Conservation (phyloP, 2,329 filamentous ascomycete species). For the Paramyrothecium roridum region DNA sequence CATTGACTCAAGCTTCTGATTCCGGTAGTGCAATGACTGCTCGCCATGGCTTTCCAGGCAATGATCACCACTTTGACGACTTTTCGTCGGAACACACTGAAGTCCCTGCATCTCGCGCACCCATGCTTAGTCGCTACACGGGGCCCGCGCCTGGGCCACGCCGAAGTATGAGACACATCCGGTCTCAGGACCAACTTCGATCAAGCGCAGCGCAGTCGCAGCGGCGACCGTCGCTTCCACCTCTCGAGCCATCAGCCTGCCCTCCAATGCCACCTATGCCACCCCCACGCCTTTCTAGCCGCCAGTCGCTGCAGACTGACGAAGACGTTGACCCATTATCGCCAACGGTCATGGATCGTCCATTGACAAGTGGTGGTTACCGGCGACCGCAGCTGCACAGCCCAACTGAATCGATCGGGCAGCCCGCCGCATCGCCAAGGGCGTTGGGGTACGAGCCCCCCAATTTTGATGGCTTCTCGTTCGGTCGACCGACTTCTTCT, state of each 20-base stretch:
- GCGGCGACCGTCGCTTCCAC: conserved; percentile 37
- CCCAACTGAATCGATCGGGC: conserved; percentile 17
- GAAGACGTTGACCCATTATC: conserved; percentile 35
- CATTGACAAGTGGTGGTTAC: conserved; percentile 42
- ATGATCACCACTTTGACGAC: conserved; percentile 43
- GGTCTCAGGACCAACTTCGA: conserved; percentile 49
- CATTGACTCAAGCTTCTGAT: conserved; percentile 30
- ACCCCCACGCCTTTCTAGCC: conserved; percentile 54
- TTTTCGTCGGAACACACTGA: conserved; percentile 31
- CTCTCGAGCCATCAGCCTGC: conserved; percentile 26
- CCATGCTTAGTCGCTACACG: conserved; percentile 13
- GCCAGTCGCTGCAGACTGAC: conserved; percentile 40
- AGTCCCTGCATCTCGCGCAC: conserved; percentile 10
- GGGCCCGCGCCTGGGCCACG: conserved; percentile 20
- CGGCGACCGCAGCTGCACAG: conserved; percentile 41
- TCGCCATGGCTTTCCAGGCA: conserved; percentile 23
- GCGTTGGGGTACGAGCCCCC: neutral
- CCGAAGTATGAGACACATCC: conserved; percentile 37
- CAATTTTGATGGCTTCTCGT: conserved; percentile 1
- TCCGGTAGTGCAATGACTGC: conserved; percentile 9
- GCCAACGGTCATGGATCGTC: conserved; percentile 33
- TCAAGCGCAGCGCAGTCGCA: conserved; percentile 47
- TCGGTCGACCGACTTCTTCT: conserved; percentile 19
- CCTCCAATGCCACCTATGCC: conserved; percentile 37
- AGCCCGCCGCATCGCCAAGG: conserved; percentile 1